Evolutionary conservation across 768 basidiomycete species (phyloP).

Genomic region (Leccinum ochraceum): DNA sequence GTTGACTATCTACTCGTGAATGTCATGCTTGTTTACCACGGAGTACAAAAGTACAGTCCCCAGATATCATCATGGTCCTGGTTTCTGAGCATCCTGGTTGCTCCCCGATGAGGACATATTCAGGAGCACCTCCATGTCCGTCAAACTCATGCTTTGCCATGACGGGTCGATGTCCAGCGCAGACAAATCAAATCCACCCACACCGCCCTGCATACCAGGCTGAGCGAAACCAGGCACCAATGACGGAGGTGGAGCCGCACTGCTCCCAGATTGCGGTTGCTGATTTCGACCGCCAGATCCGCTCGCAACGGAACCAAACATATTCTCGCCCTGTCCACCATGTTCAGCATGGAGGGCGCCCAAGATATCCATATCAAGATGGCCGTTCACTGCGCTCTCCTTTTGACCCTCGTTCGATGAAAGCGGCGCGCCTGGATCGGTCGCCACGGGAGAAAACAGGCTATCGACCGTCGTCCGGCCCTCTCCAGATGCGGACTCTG

Average conservation of each 20-base stretch:
- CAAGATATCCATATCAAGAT: conserved; percentile 39
- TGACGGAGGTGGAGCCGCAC: conserved; percentile 38
- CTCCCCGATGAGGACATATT: conserved; percentile 38
- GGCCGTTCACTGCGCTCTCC: conserved; percentile 15
- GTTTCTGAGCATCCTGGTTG: conserved; percentile 28
- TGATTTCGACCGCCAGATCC: conserved; percentile 18
- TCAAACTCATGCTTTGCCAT: conserved; percentile 47
- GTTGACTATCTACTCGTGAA: conserved; percentile 5
- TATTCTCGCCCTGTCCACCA: conserved; percentile 15
- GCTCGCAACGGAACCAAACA: conserved; percentile 32
- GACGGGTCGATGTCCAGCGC: conserved; percentile 46
- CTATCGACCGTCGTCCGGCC: conserved; percentile 42
- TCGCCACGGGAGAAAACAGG: conserved; percentile 51
- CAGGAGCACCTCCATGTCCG: conserved; percentile 59
- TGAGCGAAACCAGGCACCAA: conserved; percentile 45
- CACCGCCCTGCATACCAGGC: conserved; percentile 20
- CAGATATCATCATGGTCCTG: conserved; percentile 15
- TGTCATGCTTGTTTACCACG: conserved; percentile 2
- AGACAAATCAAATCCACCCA: conserved; percentile 49
- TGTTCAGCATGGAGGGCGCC: conserved; percentile 32
- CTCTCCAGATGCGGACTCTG: conserved; percentile 38
- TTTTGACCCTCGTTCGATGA: conserved; percentile 24
- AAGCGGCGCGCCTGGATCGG: conserved; percentile 21
- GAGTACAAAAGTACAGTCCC: not conserved
- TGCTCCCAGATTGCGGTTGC: conserved; percentile 18